Conservation (phyloP, 2,329 filamentous ascomycete genomes). For the Didymosphaeria variabile region DNA sequence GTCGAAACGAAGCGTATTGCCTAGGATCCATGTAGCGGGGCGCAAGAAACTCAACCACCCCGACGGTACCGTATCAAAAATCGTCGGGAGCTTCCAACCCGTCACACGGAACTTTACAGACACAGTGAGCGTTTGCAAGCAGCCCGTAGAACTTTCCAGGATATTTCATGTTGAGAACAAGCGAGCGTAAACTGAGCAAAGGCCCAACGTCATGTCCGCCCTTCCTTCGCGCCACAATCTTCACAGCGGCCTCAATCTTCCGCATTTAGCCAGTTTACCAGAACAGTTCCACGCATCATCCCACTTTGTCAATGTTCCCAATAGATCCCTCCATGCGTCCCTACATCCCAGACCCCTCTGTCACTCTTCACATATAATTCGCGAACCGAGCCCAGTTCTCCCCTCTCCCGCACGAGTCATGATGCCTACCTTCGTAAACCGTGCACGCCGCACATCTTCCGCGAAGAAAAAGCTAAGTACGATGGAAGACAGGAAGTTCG, state of each 20-base stretch:
- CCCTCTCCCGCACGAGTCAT: background rate
- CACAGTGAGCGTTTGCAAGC: background rate
- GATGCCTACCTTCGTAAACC: background rate
- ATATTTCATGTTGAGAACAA: background rate
- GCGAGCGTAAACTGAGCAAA: background rate
- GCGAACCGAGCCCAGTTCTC: background rate
- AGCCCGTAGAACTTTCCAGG: background rate
- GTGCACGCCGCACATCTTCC: background rate
- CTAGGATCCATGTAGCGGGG: background rate
- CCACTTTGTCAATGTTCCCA: background rate
- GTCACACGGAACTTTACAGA: background rate
- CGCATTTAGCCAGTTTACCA: background rate
- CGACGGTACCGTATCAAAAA: background rate
- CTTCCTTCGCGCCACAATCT: conserved; percentile 5
- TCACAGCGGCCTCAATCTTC: background rate
- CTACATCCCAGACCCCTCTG: background rate
- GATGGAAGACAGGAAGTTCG: background rate
- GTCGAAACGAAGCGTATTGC: background rate
- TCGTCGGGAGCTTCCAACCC: background rate
- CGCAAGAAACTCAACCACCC: background rate
- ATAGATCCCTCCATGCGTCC: no score
- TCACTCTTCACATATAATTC: background rate
- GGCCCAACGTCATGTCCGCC: conserved; percentile 6
- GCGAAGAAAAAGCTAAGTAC: background rate
- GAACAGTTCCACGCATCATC: background rate